Evolutionary conservation across 257 asterid species (phyloP).

Genomic region (Vinca minor): DNA sequence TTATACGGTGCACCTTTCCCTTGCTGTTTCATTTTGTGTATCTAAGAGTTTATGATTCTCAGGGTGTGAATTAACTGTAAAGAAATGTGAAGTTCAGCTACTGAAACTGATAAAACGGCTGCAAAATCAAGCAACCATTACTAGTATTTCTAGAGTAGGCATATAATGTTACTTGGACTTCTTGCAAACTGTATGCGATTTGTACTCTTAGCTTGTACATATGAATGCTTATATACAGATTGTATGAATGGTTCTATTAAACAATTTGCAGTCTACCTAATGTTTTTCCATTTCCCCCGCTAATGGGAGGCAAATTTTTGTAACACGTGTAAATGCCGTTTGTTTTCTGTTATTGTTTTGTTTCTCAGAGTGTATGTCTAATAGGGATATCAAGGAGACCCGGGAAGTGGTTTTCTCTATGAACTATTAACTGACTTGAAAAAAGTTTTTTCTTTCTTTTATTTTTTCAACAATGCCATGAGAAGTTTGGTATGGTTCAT

Average conservation of each 20-base stretch:
- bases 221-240: neutral
- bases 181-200: neutral
- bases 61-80: neutral
- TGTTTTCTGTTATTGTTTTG: too few relatives aligned
- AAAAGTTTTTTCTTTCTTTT: too few relatives aligned
- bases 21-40: neutral
- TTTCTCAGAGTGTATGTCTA: too few relatives aligned
- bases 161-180: neutral
- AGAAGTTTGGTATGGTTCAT: too few relatives aligned
- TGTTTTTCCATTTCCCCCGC: neutral
- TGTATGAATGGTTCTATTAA: constrained; percentile 7
- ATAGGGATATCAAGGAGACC: too few relatives aligned
- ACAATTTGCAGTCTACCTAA: neutral
- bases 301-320: too few relatives aligned
- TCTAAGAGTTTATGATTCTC: neutral
- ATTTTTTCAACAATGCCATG: too few relatives aligned
- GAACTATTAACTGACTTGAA: too few relatives aligned
- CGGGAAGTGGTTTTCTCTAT: too few relatives aligned
- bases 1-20: neutral
- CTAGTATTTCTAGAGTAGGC: neutral
- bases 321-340: too few relatives aligned
- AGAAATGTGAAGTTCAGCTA: neutral
- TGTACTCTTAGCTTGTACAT: constrained; percentile 13
- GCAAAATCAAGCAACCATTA: neutral
- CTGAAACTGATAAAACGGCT: neutral